These are phyloP conservation scores for Penicilliopsis zonata DNA, from an alignment of 495 filamentous ascomycete genomes.

Conservation along the genomic window DNA sequence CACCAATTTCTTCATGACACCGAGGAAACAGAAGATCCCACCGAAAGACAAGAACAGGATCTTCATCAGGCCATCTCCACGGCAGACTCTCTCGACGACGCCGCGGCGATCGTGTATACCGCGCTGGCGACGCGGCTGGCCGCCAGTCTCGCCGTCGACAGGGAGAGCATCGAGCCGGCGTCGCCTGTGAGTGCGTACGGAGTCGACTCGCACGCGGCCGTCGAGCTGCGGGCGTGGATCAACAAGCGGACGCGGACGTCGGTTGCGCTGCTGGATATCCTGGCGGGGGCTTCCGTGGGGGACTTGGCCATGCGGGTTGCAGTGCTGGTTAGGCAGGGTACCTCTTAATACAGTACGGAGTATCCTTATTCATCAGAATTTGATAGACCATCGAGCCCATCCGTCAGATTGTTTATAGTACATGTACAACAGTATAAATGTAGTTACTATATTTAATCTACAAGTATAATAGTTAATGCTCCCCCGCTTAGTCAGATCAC, in stretches of 20 bases:
- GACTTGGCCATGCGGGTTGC: conserved; percentile 24
- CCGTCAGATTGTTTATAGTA: too few relatives aligned
- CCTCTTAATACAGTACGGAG: too few relatives aligned
- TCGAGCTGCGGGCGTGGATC: conserved; percentile 35
- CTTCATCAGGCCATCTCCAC: conserved; percentile 10
- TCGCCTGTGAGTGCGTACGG: conserved; percentile 22
- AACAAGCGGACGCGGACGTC: conserved; percentile 11
- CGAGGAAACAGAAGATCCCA: conserved; percentile 3
- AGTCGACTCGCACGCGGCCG: conserved; percentile 32
- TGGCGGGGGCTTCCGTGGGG: conserved; percentile 23
- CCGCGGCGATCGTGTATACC: conserved; percentile 10
- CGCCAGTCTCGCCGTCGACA: conserved; percentile 13
- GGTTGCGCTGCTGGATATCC: conserved; percentile 17
- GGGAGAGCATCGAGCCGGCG: conserved; percentile 25
- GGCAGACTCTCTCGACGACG: conserved; percentile 14
- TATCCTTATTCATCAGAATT: too few relatives aligned
- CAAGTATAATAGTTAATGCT: too few relatives aligned
- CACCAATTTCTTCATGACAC: conserved; percentile 3
- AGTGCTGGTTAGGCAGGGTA: conserved; percentile 36
- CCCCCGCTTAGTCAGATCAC: too few relatives aligned
- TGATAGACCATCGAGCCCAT: too few relatives aligned
- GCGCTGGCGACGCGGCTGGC: conserved; percentile 15
- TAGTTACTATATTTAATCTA: too few relatives aligned
- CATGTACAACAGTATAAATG: too few relatives aligned
- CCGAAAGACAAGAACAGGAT: background rate